Conservation (phyloP, 169 alveolate genomes). For the Babesia bigemina region DNA sequence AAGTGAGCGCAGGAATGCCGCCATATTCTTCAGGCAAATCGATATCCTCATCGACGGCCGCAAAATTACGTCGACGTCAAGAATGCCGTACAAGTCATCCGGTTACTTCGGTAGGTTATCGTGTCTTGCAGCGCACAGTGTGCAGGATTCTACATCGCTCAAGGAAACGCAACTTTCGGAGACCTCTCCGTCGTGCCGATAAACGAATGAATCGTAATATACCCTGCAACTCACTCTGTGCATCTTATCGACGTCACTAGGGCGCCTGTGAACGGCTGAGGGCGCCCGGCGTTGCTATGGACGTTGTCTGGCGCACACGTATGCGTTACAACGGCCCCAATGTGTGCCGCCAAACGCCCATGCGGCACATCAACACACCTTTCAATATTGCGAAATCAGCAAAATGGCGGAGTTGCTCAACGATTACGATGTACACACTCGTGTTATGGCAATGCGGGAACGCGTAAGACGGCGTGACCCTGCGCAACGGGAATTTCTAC, state of each 20-base stretch:
- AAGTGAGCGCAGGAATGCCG: background rate
- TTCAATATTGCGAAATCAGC: background rate
- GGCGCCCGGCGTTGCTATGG: too few species aligned
- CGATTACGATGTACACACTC: constrained; percentile 1
- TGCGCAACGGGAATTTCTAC: constrained; percentile 65
- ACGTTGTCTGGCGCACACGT: too few species aligned
- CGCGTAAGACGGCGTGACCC: constrained; percentile 37
- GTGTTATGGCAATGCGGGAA: constrained; percentile 9
- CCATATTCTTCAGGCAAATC: constrained; percentile 17
- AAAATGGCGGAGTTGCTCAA: background rate
- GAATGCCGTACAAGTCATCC: constrained; percentile 19
- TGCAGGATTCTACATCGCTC: constrained; percentile 49
- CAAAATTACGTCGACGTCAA: constrained; percentile 1
- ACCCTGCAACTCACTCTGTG: background rate
- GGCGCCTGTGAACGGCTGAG: too few species aligned
- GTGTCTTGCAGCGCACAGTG: background rate
- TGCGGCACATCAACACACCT: background rate
- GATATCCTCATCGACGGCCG: constrained; percentile 33
- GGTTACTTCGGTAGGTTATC: constrained; percentile 47
- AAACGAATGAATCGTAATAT: background rate
- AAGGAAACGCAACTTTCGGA: constrained; percentile 67
- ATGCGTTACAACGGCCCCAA: too few species aligned
- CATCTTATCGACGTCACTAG: too few species aligned
- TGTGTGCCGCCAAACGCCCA: background rate
- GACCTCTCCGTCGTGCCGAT: constrained; percentile 57